Conservation (phyloP, 176 grass and related monocot species). For the Thalia dealbata region DNA sequence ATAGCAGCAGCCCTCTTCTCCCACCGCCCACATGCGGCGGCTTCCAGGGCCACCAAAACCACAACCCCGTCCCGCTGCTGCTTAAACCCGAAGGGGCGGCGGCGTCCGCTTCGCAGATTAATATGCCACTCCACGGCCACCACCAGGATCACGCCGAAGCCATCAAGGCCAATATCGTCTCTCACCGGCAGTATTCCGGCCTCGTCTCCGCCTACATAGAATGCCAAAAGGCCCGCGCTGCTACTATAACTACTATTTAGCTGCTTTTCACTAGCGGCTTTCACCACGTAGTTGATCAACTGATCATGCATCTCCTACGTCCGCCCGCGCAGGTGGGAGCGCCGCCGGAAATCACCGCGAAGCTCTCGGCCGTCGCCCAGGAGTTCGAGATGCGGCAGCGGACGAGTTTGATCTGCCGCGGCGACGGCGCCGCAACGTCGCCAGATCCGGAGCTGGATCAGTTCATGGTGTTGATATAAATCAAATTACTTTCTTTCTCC, state of each 20-base stretch:
- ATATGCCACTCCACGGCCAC: slow-evolving; percentile 15
- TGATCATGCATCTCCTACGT: too few relatives aligned
- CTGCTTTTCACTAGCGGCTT: too few relatives aligned
- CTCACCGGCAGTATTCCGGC: slow-evolving; percentile 73
- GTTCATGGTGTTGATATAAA: slow-evolving; percentile 55
- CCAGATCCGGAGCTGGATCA: slow-evolving; percentile 86
- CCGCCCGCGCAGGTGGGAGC: slow-evolving; percentile 48
- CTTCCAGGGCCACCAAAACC: slow-evolving; percentile 21
- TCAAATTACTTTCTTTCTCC: too few relatives aligned
- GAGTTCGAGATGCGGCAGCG: slow-evolving; percentile 66
- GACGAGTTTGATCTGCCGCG: slow-evolving; percentile 30
- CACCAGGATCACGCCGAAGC: slow-evolving; percentile 34
- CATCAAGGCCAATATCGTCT: slow-evolving; percentile 93
- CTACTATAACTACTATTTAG: too few relatives aligned
- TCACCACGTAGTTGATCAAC: too few relatives aligned
- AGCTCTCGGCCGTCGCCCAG: slow-evolving; percentile 54
- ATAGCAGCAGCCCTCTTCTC: slow-evolving; percentile 18
- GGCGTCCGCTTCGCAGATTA: slow-evolving; percentile 28
- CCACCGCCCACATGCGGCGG: slow-evolving; percentile 9
- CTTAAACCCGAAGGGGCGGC: slow-evolving; percentile 38
- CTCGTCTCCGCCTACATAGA: slow-evolving; percentile 86
- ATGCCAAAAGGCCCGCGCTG: slow-evolving; percentile 56
- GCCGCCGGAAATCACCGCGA: slow-evolving; percentile 63
- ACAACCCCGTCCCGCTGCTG: neutral
- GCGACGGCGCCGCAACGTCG: slow-evolving; percentile 19